Conservation (phyloP, 306 rosid species). For the Quercus engelmannii region DNA sequence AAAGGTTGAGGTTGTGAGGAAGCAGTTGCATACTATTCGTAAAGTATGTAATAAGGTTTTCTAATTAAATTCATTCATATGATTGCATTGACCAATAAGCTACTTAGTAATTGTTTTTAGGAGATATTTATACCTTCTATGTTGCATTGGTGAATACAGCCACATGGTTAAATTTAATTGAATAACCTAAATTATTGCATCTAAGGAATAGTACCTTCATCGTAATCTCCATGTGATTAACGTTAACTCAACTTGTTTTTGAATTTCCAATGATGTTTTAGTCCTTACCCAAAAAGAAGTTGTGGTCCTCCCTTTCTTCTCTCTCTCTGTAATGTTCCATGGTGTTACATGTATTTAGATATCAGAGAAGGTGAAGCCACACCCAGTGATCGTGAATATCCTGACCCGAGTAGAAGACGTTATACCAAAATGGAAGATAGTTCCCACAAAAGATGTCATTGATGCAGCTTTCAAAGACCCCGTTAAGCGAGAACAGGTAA, state of each 20-base stretch:
- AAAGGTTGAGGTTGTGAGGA: no score
- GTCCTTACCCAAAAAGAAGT: background rate
- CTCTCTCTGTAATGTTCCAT: background rate
- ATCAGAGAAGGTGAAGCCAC: conserved; percentile 82
- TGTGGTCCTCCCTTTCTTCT: background rate
- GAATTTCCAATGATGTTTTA: no score
- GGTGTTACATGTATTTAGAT: conserved; percentile 44
- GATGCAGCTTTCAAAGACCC: conserved; percentile 66
- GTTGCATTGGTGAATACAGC: no score
- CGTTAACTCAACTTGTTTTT: no score
- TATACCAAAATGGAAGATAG: conserved; percentile 85
- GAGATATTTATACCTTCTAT: no score
- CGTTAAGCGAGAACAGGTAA: conserved; percentile 67
- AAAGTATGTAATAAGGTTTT: no score
- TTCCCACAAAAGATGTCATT: conserved; percentile 74
- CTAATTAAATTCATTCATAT: background rate
- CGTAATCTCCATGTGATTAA: background rate
- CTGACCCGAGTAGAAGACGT: conserved; percentile 57
- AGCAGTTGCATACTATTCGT: no score
- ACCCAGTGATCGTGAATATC: conserved; percentile 54
- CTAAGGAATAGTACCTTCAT: no score
- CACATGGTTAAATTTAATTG: no score
- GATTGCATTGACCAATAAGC: no score
- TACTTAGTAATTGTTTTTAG: no score
- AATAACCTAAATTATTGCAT: no score